These are phyloP conservation scores for Zalerion maritima DNA, from an alignment of 495 filamentous ascomycete species.

Conservation along the genomic window DNA sequence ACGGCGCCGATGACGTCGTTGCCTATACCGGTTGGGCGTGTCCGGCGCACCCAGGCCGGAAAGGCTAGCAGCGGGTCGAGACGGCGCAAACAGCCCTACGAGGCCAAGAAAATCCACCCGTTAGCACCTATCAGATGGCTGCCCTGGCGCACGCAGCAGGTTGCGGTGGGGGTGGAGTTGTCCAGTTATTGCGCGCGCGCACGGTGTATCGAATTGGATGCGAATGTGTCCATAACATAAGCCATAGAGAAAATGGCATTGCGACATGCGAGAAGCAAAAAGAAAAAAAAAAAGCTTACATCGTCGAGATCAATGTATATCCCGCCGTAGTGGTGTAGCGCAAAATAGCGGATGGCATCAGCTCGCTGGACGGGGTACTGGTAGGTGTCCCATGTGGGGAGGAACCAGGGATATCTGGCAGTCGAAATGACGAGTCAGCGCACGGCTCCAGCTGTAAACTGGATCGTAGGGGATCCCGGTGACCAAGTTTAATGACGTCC, in stretches of 20 bases:
- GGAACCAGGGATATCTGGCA: constrained; percentile 75
- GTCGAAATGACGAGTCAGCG: too few relatives aligned
- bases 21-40: constrained; percentile 68
- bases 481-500: constrained; percentile 10
- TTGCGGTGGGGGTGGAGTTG: too few relatives aligned
- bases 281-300: constrained; percentile 29
- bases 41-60: constrained; percentile 68
- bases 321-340: constrained; percentile 70
- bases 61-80: constrained; percentile 72
- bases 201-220: not conserved
- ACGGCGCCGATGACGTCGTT: constrained; percentile 80
- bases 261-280: constrained; percentile 3
- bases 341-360: constrained; percentile 77
- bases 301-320: constrained; percentile 87
- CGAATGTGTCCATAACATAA: not conserved
- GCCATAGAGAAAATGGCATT: constrained; percentile 1
- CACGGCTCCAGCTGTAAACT: too few relatives aligned
- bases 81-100: constrained; percentile 64
- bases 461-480: too few relatives aligned
- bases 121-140: not conserved
- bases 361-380: constrained; percentile 72
- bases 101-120: constrained; percentile 39
- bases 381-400: constrained; percentile 70
- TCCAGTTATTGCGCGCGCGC: not conserved
- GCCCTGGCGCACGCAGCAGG: not conserved